A percentile compares a stretch with the other conserved stretches of the same genome.
phyloP scores from a whole-genome alignment of 2,329 filamentous ascomycete genomes.

The Cladosporium sp. region DNA sequence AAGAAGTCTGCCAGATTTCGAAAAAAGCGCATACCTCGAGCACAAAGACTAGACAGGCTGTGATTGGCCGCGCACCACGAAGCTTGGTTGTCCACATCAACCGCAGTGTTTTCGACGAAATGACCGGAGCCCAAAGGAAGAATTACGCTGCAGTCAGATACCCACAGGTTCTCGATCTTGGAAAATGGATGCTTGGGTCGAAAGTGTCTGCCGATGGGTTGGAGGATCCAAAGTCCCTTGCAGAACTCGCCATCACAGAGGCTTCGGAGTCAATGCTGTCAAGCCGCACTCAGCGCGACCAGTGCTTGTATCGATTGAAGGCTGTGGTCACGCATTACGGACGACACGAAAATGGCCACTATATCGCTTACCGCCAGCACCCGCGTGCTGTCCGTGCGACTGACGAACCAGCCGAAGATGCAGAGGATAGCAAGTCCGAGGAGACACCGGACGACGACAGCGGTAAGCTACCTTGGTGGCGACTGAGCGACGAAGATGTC shows the following conservation, averaged over 20 bases:
- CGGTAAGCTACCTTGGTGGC: conserved; percentile 71
- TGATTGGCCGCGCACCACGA: conserved; percentile 77
- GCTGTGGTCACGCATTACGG: conserved; percentile 89
- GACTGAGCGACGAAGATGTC: conserved; percentile 86
- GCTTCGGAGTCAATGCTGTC: conserved; percentile 74
- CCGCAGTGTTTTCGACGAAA: conserved; percentile 84
- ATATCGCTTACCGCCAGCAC: conserved; percentile 84
- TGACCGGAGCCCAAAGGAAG: conserved; percentile 76
- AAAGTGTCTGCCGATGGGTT: neutral
- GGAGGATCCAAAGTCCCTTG: neutral
- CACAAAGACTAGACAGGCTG: conserved; percentile 87
- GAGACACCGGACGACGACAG: conserved; percentile 20
- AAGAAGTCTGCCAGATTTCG: conserved; percentile 47
- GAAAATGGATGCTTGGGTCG: conserved; percentile 73
- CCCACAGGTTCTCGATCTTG: conserved; percentile 71
- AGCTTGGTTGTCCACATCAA: conserved; percentile 87
- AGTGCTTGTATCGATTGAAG: conserved; percentile 68
- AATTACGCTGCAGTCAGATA: conserved; percentile 80
- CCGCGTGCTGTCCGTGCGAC: conserved; percentile 34
- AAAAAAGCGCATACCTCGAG: conserved; percentile 69
- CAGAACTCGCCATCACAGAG: conserved; percentile 45
- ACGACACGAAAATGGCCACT: conserved; percentile 91
- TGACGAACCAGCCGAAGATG: conserved; percentile 21
- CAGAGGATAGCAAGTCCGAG: conserved; percentile 25
- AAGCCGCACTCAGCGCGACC: conserved; percentile 45